These are phyloP conservation scores for Tirmania nivea DNA, from an alignment of 495 filamentous ascomycete species.

Conservation along the genomic window DNA sequence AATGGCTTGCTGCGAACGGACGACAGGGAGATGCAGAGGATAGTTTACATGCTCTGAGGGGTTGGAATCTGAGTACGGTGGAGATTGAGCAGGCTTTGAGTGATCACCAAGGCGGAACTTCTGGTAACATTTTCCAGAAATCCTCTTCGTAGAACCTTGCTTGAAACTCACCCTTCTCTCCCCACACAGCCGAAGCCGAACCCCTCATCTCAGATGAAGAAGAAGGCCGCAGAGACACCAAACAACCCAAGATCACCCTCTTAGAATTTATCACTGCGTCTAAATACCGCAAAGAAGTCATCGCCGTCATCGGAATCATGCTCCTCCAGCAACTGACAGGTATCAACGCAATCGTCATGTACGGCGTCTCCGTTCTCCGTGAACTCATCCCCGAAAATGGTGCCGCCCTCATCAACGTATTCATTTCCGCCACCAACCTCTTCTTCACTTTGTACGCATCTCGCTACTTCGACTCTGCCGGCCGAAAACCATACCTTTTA, in stretches of 20 bases:
- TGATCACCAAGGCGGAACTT: conserved; percentile 22
- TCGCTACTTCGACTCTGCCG: conserved; percentile 63
- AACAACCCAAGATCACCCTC: conserved; percentile 1
- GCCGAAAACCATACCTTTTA: conserved; percentile 64
- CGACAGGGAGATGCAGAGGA: conserved; percentile 37
- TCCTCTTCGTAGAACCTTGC: too few relatives aligned
- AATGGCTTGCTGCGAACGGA: conserved; percentile 55
- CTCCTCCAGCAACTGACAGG: conserved; percentile 76
- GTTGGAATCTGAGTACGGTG: conserved; percentile 23
- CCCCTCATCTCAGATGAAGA: too few relatives aligned
- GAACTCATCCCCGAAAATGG: conserved; percentile 48
- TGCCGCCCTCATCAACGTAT: conserved; percentile 59
- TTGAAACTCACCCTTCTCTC: too few relatives aligned
- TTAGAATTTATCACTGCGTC: conserved; percentile 7
- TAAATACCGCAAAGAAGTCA: conserved; percentile 50
- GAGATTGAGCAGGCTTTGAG: conserved; percentile 56
- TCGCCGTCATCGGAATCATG: conserved; percentile 82
- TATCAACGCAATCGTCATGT: conserved; percentile 96
- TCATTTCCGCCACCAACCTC: conserved; percentile 70
- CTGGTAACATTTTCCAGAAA: neutral
- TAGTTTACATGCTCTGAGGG: conserved; percentile 52
- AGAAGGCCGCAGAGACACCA: too few relatives aligned
- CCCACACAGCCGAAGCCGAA: too few relatives aligned
- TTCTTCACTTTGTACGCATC: conserved; percentile 59
- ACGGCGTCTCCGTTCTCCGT: conserved; percentile 71